Base-by-base conservation (phyloP, 2,329 filamentous ascomycete species). In the Fusarium tupiense region DNA sequence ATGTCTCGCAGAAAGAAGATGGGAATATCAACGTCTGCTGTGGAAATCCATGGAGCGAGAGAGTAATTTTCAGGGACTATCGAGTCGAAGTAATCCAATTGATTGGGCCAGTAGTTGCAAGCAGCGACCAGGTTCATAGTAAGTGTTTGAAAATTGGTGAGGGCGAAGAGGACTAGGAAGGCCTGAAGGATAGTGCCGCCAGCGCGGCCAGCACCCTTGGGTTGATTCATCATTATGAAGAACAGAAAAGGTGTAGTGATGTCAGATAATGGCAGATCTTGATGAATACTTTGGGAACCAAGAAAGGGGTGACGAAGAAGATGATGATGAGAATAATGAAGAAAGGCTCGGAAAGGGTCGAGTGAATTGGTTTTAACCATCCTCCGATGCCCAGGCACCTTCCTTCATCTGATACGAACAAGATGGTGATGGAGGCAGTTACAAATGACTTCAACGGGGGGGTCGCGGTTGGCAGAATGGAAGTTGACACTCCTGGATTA, bases 71-170 rank as follows among this genome's bases (percentile, higher is more conserved):
- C 33, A 35, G 33, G 8, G 33, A 3, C 14, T 16, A 35, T 35
- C 14, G 3, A 3, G 33, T 35, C 33, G 33, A 35, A 35, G 33
- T 35, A 35, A 35, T 8, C 33, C 14, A 8, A 35, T 35, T 35
- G 33, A 8, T 35, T 8, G 14, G 33, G 33, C 33, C 33, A 35
- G 29, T 49, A 68, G 8, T 43, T 22, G 26, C 35, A n/a, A 20
- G 76, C 61, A 43, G 76, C 50, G 24, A 73, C 29, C 12, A 67
- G 26, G 16, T 71, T 59, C 38, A 79, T 46, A 37, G 76, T 38
- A 61, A 75, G 54, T 46, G 80, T 75, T 41, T 72, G 16, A 20
- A 80, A 57, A 60, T 76, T 80, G 52, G 57, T 52, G 14, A 78
- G 2, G 43, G 38, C 53, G 50, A 79, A 80, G 56, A 77, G n/a